Evolutionary conservation across 2,329 filamentous ascomycete species (phyloP), one percentile per base, ranked within the genome.

Genomic region (Remersonia thermophila): DNA sequence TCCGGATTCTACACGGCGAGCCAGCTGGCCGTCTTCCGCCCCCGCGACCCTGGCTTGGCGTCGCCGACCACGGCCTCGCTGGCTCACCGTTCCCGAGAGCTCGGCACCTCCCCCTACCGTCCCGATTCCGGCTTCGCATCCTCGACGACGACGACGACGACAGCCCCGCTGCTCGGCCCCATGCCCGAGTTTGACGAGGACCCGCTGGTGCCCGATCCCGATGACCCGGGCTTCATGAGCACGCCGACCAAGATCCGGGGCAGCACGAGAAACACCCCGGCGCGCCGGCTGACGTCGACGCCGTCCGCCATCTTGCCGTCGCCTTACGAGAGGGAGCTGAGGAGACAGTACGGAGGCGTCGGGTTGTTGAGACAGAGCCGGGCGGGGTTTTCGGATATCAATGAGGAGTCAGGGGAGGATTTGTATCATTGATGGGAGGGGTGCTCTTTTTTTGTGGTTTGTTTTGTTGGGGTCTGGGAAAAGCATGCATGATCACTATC

Each of bases 141-240:
- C 9, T 23, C 20, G 20, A 23, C 20, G 20, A 5, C 20, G 20
- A n/a, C n/a, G n/a, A n/a, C n/a, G n/a, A n/a, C 25, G 10, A 27
- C 25, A 27, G 10, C 25, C 5, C 25, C 25, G 0, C 15, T 38
- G 1, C 41, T 48, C 4, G 44, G 42, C 0, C 44, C 46, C 4
- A 47, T 47, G 44, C 33, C 38, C n/a, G 46, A 48, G 27, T 51
- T 51, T 20, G 48, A 51, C 23, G 48, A 46, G 10, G 47, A 47
- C 4, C 32, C 39, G 5, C 30, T 49, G 1, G 23, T 36, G 1
- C 43, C 44, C 0, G 46, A 42, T 6, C 7, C 35, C 3, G 43
- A 45, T n/a, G 45, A 50, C 14, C 40, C 44, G 1, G 45, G 37
- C 3, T 47, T 48, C 16, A 50, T 51, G 48, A 48, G 45, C 39